Evolutionary conservation across 2,329 filamentous ascomycete genomes (phyloP), one percentile per base, ranked within the genome.

Genomic region (Colletotrichum sp.): DNA sequence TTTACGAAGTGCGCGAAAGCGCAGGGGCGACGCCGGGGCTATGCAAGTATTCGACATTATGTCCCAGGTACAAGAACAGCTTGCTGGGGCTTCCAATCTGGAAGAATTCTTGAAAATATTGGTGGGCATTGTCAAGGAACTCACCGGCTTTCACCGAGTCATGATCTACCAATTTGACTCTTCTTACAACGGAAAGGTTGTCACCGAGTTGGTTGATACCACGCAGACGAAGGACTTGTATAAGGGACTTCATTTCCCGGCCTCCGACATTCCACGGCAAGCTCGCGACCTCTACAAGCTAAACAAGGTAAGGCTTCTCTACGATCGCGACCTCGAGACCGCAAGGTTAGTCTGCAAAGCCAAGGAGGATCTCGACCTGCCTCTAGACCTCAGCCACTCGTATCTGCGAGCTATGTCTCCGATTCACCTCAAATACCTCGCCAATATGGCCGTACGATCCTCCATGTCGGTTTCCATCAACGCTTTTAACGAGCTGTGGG

Each of bases 401-500:
- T 97, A 97, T 79, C 88, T 98, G 3, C 91, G 95, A 68, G 95
- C 96, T 75, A 98, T 98, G 91, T 97, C 95, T 1, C 95, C 95
- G 0, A 96, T 98, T 55, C 95, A 97, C 79, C 83, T 98, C 69
- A 97, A 97, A 79, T 98, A 98, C 78, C 87, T 98, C 5, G 89
- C 86, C 8, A 95, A 98, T 80, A 98, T 98, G 95, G 93, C 92
- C 9, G 95, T 98, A 1, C 91, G 95, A n/a, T 95, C 95, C 0
- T 98, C 95, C 76, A 98, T 98, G 95, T 98, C 95, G 1, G 95
- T 98, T 74, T 97, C 95, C 2, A 94, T 98, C 79, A 97, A 95
- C 76, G 94, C 94, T 0, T 97, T 97, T 78, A 88, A 90, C 77
- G 93, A 97, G 78, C 84, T 98, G 0, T 98, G 95, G 96, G 96